Evolutionary conservation across 192 early-diverging fungal species (phyloP).

Genomic region (Allomyces macrogynus): DNA sequence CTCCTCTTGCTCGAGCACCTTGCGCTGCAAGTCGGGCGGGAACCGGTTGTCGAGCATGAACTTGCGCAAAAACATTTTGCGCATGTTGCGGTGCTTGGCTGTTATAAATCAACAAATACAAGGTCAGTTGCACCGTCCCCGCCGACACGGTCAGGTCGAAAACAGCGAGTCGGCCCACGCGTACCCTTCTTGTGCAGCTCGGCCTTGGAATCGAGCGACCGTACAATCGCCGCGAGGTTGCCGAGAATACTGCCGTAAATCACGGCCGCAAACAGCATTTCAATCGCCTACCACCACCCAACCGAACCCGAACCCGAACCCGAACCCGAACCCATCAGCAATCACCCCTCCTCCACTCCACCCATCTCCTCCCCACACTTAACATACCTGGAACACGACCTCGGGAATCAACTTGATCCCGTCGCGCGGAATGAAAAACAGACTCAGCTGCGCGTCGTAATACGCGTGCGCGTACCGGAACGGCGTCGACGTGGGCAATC

Average conservation of each 20-base stretch:
- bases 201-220: not conserved
- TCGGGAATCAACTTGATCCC: not conserved
- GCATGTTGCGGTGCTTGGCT: not conserved
- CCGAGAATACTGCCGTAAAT: not conserved
- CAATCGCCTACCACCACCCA: not conserved
- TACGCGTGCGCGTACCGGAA: not conserved
- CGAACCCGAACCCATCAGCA: not conserved
- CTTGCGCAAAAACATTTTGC: not conserved
- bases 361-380: no score
- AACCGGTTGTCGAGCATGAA: not conserved
- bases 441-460: no score
- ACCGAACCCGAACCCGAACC: no score
- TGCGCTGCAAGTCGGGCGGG: not conserved
- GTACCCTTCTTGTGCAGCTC: not conserved
- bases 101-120: no score
- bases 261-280: not conserved
- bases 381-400: not conserved
- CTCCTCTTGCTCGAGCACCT: constrained; percentile 5
- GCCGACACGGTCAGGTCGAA: not conserved
- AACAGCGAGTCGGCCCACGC: not conserved
- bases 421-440: not conserved
- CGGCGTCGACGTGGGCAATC: not conserved
- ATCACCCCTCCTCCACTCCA: not conserved
- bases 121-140: not conserved
- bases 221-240: not conserved